Evolutionary conservation across 805 yeast genomes (phyloP).

Genomic region (Lipomyces oligophaga): DNA sequence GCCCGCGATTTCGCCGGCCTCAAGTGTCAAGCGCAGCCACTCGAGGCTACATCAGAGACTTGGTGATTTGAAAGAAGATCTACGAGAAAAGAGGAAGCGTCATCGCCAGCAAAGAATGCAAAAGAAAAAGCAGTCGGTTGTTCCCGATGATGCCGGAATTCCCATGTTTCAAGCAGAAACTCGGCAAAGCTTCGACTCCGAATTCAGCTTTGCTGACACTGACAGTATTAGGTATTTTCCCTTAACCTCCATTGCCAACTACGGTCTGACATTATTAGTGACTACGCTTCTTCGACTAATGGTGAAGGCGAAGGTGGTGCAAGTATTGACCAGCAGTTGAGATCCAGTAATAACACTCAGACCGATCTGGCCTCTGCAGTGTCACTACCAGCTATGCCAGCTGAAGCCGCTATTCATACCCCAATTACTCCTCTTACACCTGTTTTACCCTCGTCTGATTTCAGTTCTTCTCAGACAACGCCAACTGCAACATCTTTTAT

Average conservation of each 20-base stretch:
- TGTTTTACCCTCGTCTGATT: too few relatives aligned
- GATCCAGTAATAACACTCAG: too few relatives aligned
- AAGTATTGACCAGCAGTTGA: not conserved
- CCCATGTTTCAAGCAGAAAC: not conserved
- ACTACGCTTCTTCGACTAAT: constrained; percentile 4
- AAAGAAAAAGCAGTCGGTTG: not conserved
- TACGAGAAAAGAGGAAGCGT: constrained; percentile 2
- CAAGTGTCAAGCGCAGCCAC: constrained; percentile 11
- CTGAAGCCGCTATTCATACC: too few relatives aligned
- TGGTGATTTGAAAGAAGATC: constrained; percentile 15
- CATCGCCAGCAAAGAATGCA: not conserved
- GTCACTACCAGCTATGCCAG: too few relatives aligned
- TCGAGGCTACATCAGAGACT: constrained; percentile 19
- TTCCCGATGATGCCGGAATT: constrained; percentile 1
- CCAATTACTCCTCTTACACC: too few relatives aligned
- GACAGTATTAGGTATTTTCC: constrained; percentile 16
- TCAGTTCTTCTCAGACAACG: too few relatives aligned
- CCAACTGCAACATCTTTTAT: too few relatives aligned
- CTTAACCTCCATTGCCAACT: not conserved
- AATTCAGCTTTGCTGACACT: constrained; percentile 5
- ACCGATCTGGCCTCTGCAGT: too few relatives aligned
- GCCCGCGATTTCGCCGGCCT: constrained; percentile 12
- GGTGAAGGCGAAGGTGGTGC: constrained; percentile 1
- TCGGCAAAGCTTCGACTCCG: constrained; percentile 2
- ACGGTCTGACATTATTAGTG: not conserved